Percentiles rank a stretch among this genome's conserved stretches.
Conservation (phyloP, 164 flowering plant species). For the Umbellularia californica region DNA sequence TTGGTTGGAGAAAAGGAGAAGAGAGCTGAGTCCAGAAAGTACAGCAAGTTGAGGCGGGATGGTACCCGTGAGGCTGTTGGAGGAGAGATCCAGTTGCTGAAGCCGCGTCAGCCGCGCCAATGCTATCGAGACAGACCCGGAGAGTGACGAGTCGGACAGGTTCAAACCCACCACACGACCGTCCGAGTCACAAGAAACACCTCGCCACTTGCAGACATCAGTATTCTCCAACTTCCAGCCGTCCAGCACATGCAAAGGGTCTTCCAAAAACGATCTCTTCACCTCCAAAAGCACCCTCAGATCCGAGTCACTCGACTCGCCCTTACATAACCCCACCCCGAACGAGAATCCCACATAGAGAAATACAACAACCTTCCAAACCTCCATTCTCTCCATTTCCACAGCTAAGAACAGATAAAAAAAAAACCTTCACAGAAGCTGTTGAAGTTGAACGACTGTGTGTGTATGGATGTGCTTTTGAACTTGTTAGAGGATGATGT, state of each 20-base stretch:
- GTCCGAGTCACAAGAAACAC: conserved; percentile 45
- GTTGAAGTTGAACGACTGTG: too few species aligned
- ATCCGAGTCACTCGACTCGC: background rate
- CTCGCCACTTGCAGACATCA: conserved; percentile 67
- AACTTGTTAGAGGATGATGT: too few species aligned
- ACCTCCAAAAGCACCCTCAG: conserved; percentile 48
- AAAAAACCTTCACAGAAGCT: too few species aligned
- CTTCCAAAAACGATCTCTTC: conserved; percentile 50
- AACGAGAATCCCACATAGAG: conserved; percentile 18
- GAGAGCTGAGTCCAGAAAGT: conserved; percentile 49
- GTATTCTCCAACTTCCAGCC: conserved; percentile 55
- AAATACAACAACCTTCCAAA: conserved; percentile 12
- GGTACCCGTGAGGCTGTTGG: conserved; percentile 67
- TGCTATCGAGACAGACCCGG: conserved; percentile 67
- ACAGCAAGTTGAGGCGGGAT: conserved; percentile 71
- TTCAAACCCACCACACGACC: conserved; percentile 53
- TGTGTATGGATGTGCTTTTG: too few species aligned
- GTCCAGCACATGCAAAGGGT: conserved; percentile 48
- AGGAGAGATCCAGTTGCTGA: conserved; percentile 73
- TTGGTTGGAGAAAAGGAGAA: conserved; percentile 77
- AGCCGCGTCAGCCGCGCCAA: conserved; percentile 50
- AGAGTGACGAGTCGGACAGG: conserved; percentile 63
- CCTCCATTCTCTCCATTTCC: background rate
- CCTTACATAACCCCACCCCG: conserved; percentile 16
- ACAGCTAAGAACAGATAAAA: background rate